These are phyloP conservation scores for Candida sithepensis DNA, from an alignment of 805 yeast genomes.

Conservation along the genomic window DNA sequence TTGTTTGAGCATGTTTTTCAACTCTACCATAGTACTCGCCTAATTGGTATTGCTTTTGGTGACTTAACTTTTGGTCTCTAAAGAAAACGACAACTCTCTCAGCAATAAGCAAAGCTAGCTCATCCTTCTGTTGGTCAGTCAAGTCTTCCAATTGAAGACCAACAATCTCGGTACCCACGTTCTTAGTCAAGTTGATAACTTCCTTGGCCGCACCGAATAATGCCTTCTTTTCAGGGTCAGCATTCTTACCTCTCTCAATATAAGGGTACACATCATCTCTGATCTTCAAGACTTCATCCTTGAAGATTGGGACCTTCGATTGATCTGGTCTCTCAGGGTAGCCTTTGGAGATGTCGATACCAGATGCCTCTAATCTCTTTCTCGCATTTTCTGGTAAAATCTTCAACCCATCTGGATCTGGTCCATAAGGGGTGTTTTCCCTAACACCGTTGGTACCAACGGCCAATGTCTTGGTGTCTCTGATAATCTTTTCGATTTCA, in stretches of 20 bases:
- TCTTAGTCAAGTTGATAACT: constrained; percentile 40
- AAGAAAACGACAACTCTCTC: constrained; percentile 49
- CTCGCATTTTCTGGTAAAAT: constrained; percentile 27
- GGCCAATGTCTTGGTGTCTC: constrained; percentile 11
- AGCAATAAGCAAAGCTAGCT: constrained; percentile 42
- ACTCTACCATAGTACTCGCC: constrained; percentile 43
- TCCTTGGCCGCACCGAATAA: constrained; percentile 38
- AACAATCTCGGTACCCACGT: constrained; percentile 47
- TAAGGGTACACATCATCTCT: constrained; percentile 35
- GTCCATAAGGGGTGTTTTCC: constrained; percentile 11
- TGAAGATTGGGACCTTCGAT: constrained; percentile 33
- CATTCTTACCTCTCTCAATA: constrained; percentile 33
- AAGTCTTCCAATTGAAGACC: constrained; percentile 43
- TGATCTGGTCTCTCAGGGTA: constrained; percentile 37
- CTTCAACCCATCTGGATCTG: constrained; percentile 23
- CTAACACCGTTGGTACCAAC: constrained; percentile 9
- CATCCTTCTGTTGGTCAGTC: constrained; percentile 40
- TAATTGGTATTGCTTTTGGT: constrained; percentile 39
- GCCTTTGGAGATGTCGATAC: constrained; percentile 36
- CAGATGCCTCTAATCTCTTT: constrained; percentile 33
- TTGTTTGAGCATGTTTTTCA: constrained; percentile 36
- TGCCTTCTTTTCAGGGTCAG: constrained; percentile 42
- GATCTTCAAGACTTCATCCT: constrained; percentile 38
- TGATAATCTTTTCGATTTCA: constrained; percentile 22
- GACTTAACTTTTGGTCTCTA: constrained; percentile 41